Evolutionary conservation across 2,329 filamentous ascomycete genomes (phyloP).

Genomic region (Penicillium sp.): DNA sequence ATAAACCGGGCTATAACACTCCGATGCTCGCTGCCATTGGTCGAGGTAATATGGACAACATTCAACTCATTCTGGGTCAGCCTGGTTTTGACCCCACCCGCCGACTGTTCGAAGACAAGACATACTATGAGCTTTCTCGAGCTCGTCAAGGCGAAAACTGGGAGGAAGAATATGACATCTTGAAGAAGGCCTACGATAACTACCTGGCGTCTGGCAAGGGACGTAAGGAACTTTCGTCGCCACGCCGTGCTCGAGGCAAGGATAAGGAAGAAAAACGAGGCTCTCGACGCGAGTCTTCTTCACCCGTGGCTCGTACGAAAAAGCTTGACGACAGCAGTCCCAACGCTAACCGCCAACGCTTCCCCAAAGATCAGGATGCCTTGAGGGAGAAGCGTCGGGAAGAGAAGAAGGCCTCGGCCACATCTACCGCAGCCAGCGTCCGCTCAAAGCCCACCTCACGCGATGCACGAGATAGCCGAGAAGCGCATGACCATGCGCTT

Average conservation of each 20-base stretch:
- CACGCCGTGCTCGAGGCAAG: slow-evolving; percentile 42
- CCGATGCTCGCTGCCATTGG: slow-evolving; percentile 95
- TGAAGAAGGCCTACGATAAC: slow-evolving; percentile 65
- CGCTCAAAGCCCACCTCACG: slow-evolving; percentile 26
- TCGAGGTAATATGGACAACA: slow-evolving; percentile 79
- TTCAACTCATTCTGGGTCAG: slow-evolving; percentile 77
- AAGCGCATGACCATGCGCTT: slow-evolving; percentile 28
- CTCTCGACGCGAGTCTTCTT: slow-evolving; percentile 41
- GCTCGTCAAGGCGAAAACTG: slow-evolving; percentile 82
- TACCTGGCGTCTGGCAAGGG: slow-evolving; percentile 35
- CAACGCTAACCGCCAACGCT: slow-evolving; percentile 28
- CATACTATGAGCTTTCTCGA: slow-evolving; percentile 85
- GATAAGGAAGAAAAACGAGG: slow-evolving; percentile 42
- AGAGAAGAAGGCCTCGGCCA: slow-evolving; percentile 2
- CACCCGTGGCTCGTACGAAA: slow-evolving; percentile 38
- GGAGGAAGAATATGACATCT: slow-evolving; percentile 80
- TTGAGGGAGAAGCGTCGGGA: slow-evolving; percentile 34
- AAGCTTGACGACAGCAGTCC: slow-evolving; percentile 36
- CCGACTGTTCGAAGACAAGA: slow-evolving; percentile 69
- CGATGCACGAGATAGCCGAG: slow-evolving; percentile 15
- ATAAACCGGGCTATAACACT: slow-evolving; percentile 73
- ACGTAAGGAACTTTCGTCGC: slow-evolving; percentile 40
- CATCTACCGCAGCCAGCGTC: neutral
- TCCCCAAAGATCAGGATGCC: slow-evolving; percentile 26
- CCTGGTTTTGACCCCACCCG: slow-evolving; percentile 80